Base-by-base conservation (phyloP, 2,329 filamentous ascomycete genomes). In the Colletotrichum sp. region DNA sequence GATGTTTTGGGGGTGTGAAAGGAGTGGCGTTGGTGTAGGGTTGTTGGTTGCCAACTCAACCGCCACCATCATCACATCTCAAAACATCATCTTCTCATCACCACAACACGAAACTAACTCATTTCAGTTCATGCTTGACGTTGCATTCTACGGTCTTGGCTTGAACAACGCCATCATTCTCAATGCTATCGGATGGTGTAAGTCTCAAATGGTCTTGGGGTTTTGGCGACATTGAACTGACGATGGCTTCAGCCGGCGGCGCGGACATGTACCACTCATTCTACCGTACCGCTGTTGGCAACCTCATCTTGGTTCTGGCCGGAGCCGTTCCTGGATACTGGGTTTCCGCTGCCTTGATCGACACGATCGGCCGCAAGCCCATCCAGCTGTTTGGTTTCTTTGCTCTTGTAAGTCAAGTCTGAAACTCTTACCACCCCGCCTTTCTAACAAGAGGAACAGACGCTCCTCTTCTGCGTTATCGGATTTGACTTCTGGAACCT, bases 281-380 rank as follows among this genome's bases (percentile, higher is more conserved):
- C 77, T 93, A 92, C 87, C 95, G 94, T 85, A 95, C 92, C 9
- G 93, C 94, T 66, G 90, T 95, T 25, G 95, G 95, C 12, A 96
- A 96, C 86, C 86, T 96, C 79, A 95, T 96, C 79, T 90, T 96
- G 67, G 92, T 96, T 79, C 92, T 94, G 75, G 94, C 95, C 6
- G 95, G 94, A 73, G 93, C 95, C 64, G 94, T 96, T 16, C 95
- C 95, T 0, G 95, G 95, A 16, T 96, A 96, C 88, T 96, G 94
- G 94, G 90, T 95, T 19, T 95, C 94, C 0, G 94, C 96, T 8
- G 92, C 92, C 2, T 92, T 91, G 2, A 91, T 95, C 72, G 94
- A 96, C 84, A 94, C 90, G 2, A 80, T 96, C 16, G 95, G 94
- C 70, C 93, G 95, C 81, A 96, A 95, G 87, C 91, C 94, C 2